A percentile compares a stretch with the other conserved stretches of the same genome.
Evolutionary conservation across 495 filamentous ascomycete species (phyloP).

Genomic region (Hamigera avellanea): DNA sequence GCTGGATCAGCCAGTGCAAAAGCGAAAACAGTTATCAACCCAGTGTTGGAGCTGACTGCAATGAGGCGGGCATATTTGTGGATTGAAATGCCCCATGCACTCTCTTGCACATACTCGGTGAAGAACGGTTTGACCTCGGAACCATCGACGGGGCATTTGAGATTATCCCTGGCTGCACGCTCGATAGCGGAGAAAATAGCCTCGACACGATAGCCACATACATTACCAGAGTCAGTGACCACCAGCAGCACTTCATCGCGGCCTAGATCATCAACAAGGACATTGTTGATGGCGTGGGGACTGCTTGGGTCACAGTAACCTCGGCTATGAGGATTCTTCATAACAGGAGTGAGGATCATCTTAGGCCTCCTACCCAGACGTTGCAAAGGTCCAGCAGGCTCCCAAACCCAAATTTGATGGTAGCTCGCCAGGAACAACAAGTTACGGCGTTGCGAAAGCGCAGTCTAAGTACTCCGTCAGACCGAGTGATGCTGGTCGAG

Average conservation of each 20-base stretch:
- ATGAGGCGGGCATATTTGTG: constrained; percentile 69
- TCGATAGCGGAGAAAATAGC: constrained; percentile 37
- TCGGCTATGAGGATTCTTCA: constrained; percentile 28
- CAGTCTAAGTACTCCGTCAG: too few species aligned
- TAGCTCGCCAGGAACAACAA: constrained; percentile 70
- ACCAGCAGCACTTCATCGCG: constrained; percentile 66
- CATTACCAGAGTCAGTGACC: constrained; percentile 81
- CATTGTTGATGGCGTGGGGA: constrained; percentile 66
- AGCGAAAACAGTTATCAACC: constrained; percentile 57
- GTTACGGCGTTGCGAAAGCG: constrained; percentile 46
- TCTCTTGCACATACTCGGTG: constrained; percentile 57
- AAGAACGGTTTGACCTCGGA: constrained; percentile 47
- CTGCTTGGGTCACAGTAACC: constrained; percentile 40
- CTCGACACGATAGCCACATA: constrained; percentile 65
- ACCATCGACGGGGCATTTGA: constrained; percentile 16
- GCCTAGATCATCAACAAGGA: constrained; percentile 72
- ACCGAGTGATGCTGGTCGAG: neutral
- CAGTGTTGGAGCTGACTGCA: constrained; percentile 67
- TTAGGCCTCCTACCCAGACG: constrained; percentile 46
- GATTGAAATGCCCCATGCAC: constrained; percentile 84
- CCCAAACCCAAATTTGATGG: constrained; percentile 61
- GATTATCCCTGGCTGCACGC: constrained; percentile 12
- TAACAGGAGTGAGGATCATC: constrained; percentile 53
- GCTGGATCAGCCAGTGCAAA: constrained; percentile 47
- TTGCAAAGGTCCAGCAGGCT: constrained; percentile 56